Evolutionary conservation across 202 grass and related monocot genomes (phyloP).

Genomic region (Schoenoplectus tabernaemontani): DNA sequence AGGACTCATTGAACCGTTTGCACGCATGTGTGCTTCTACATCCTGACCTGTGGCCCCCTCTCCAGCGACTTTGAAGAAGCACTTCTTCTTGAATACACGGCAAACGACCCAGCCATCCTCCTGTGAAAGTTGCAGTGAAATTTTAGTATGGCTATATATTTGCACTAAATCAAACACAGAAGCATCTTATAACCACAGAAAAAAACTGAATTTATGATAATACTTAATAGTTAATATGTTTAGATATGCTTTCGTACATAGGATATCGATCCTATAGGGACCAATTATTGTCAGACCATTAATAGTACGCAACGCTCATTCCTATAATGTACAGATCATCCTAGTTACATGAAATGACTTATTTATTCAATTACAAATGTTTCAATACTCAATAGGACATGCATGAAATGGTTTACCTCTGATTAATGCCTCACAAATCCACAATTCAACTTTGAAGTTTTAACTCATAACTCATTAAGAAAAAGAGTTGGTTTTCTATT

Average conservation of each 20-base stretch:
- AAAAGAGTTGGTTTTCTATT: background rate
- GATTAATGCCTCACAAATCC: background rate
- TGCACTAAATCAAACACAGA: background rate
- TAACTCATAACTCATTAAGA: no score
- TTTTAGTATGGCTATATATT: background rate
- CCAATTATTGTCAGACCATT: no score
- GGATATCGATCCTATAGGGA: background rate
- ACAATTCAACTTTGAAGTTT: background rate
- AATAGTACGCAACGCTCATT: no score
- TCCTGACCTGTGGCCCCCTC: conserved; percentile 44
- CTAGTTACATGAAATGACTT: background rate
- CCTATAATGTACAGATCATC: no score
- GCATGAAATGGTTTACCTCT: background rate
- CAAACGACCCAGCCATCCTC: conserved; percentile 98
- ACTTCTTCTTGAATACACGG: conserved; percentile 99
- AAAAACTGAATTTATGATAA: background rate
- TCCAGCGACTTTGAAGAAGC: conserved; percentile 83
- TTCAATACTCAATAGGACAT: no score
- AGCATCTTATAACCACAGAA: background rate
- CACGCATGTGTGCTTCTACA: conserved; percentile 28
- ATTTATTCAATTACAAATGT: background rate
- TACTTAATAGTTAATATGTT: no score
- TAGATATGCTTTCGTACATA: no score
- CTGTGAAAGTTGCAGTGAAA: conserved; percentile 21
- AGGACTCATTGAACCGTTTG: conserved; percentile 29